These are phyloP conservation scores for Alternaria tenuissima DNA, from an alignment of 2,329 filamentous ascomycete genomes.

Conservation along the genomic window DNA sequence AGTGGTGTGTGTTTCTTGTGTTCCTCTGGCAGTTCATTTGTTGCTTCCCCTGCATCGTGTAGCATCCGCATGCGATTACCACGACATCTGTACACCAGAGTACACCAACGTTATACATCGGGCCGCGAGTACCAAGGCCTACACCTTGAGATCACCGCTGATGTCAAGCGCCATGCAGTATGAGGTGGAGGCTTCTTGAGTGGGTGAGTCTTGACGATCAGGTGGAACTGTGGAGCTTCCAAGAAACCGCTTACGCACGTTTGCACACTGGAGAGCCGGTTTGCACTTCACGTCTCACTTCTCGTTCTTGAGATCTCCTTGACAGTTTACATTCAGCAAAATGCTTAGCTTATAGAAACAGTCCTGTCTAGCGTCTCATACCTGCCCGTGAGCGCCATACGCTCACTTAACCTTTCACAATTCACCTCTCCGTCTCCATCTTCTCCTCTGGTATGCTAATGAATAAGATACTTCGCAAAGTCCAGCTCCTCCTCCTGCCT, in stretches of 20 bases:
- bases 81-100: not conserved
- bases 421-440: not conserved
- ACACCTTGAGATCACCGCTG: not conserved
- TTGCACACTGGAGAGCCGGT: not conserved
- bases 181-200: conserved; percentile 1
- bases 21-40: not conserved
- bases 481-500: too few relatives aligned
- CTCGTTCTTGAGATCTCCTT: not conserved
- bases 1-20: not conserved
- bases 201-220: not conserved
- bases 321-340: not conserved
- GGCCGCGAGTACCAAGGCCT: not conserved
- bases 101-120: not conserved
- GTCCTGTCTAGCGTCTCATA: not conserved
- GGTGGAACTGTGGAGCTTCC: not conserved
- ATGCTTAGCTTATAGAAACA: not conserved
- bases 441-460: too few relatives aligned
- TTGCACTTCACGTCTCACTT: not conserved
- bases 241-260: not conserved
- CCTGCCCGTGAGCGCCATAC: not conserved
- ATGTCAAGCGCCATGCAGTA: not conserved
- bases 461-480: too few relatives aligned
- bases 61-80: not conserved
- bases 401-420: not conserved
- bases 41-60: not conserved